Evolutionary conservation across 345 rosid genomes (phyloP), one percentile per base, ranked within the genome.

Genomic region (Anacardium occidentale): DNA sequence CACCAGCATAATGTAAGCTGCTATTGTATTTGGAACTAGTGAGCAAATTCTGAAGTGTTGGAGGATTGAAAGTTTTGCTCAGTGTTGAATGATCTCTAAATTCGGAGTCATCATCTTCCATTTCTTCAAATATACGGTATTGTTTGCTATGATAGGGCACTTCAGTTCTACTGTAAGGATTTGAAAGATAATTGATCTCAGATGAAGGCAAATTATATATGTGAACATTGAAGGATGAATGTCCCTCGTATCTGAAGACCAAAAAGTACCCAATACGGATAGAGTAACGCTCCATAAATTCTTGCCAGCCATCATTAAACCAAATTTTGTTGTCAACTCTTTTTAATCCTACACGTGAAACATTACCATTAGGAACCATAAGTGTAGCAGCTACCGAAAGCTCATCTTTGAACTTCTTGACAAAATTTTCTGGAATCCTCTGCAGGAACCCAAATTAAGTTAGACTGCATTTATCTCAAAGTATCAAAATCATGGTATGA

Each of bases 341-440:
- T 77, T 77, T 82, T 71, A 93, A 84, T 73, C 97, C 97, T 62
- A 91, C 85, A 51, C 86, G 90, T 78, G 90, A 93, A 73, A 84
- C 84, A 73, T 77, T 88, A 82, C 95, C 91, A 76, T 81, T 89
- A 37, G 98, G 94, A 71, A 88, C 91, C 72, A 84, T 85, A 80
- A 93, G 88, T 42, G 86, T 87, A 73, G 80, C 95, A 76, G 84
- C 83, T 69, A 83, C 77, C 7, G 90, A 75, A 24, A 93, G 87
- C 76, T 91, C 97, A 77, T 86, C 86, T 81, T 84, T 91, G 84
- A 83, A 88, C 82, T 70, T 91, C 85, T 83, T 86, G 80, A 87
- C 78, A 71, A 93, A 91, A 77, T 80, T 82, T 74, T 90, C 94
- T 14, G 98, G 98, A 70, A 93, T 85, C 75, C 97, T 85, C 98